Base-by-base conservation (phyloP, 2,329 filamentous ascomycete species). In the Cryphonectria nitschkei region DNA sequence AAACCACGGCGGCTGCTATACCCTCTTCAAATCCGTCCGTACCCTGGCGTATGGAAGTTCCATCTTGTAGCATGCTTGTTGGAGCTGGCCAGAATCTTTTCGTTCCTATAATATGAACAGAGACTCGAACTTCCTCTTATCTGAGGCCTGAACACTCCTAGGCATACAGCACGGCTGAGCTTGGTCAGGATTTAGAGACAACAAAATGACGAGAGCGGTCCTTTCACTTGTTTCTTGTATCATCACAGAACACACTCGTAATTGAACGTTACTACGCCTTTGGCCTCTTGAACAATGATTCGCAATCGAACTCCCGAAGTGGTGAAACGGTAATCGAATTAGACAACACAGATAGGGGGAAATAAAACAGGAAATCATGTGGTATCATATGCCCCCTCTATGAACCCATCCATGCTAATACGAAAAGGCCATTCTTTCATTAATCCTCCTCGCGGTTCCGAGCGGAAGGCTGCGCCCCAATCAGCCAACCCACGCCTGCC, bases 401-500 rank as follows among this genome's bases (percentile, higher is more conserved):
- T 58, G 54, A 32, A 58, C 54, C 54, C 54, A 32, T 58, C 54
- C 54, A 29, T 34, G 14, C 29, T 4, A 11, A 29, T 32, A 58
- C 29, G 5, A 58, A 8, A 8, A 58, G 13, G 29, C 14, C 13
- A 14, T 16, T 29, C 54, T 58, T 32, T 3, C 54, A 58, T 58
- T 41, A 64, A 46, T 77, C 75, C 60, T 74, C 74, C 50, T 80
- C 78, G 39, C 76, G 74, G 26, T 71, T 70, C 65, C 77, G 78
- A 63, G 77, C 76, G 14, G 75, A 74, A 29, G 83, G 82, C 73
- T 84, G 85, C 2, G 89, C 90, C 8, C 88, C 88, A 71, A 92
- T 86, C 63, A 92, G 78, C 90, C 90, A 92, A 0, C 90, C 89
- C 34, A 92, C 87, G 26, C 90, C 88, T 60, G 88, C 89, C 2